phyloP scores from a whole-genome alignment of 2,329 filamentous ascomycete species.

The Pseudogymnoascus sp. region DNA sequence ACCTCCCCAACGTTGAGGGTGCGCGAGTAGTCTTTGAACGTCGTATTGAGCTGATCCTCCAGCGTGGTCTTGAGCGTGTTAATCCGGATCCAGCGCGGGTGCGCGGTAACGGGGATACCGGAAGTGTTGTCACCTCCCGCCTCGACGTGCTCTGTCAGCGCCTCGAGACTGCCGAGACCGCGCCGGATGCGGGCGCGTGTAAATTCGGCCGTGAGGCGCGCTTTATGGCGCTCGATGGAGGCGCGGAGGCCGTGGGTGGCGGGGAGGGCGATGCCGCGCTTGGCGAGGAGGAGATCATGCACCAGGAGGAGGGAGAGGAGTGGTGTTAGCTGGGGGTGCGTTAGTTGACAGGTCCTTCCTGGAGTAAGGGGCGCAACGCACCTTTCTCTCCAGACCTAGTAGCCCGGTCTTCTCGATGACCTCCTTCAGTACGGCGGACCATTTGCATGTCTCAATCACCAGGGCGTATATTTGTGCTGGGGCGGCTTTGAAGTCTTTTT shows the following conservation, averaged over 20 bases:
- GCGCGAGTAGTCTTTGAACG: slow-evolving; percentile 57
- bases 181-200: slow-evolving; percentile 68
- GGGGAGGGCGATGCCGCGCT: slow-evolving; percentile 74
- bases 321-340: slow-evolving; percentile 59
- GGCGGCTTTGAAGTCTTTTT: slow-evolving; percentile 65
- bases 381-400: slow-evolving; percentile 76
- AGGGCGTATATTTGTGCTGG: slow-evolving; percentile 81
- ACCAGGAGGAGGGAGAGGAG: slow-evolving; percentile 71
- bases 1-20: slow-evolving; percentile 51
- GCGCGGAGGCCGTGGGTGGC: slow-evolving; percentile 68
- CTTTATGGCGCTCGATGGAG: slow-evolving; percentile 72
- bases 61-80: slow-evolving; percentile 70
- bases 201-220: slow-evolving; percentile 71
- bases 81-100: slow-evolving; percentile 87
- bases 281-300: slow-evolving; percentile 78
- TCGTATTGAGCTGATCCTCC: slow-evolving; percentile 62
- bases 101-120: slow-evolving; percentile 30
- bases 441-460: slow-evolving; percentile 80
- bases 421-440: slow-evolving; percentile 77
- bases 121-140: slow-evolving; percentile 38
- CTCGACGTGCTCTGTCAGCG: slow-evolving; percentile 51
- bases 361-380: slow-evolving; percentile 29
- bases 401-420: slow-evolving; percentile 77
- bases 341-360: not conserved
- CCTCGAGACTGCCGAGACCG: slow-evolving; percentile 59